These are phyloP conservation scores for Punica granatum DNA, from an alignment of 345 rosid species.

Conservation along the genomic window DNA sequence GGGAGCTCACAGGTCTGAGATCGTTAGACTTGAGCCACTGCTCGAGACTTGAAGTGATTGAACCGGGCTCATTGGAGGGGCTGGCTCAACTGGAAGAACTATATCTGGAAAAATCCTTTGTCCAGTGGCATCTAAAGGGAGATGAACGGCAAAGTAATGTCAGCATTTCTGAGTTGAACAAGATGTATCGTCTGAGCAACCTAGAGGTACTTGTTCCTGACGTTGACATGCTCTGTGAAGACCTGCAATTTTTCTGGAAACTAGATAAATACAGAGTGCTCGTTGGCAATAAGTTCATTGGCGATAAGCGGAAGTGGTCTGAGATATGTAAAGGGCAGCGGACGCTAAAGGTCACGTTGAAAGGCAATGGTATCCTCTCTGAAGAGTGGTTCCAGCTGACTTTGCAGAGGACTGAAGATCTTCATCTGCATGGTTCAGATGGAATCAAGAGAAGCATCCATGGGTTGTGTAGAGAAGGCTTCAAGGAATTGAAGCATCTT, in stretches of 20 bases:
- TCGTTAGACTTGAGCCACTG: background rate
- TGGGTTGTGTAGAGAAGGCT: background rate
- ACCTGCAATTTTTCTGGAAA: background rate
- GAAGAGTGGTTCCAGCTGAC: background rate
- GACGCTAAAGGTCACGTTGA: background rate
- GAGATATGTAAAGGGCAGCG: background rate
- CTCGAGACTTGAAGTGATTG: accelerated
- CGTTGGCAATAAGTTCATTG: too few relatives aligned
- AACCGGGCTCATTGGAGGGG: background rate
- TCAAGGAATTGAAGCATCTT: background rate
- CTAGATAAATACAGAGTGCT: background rate
- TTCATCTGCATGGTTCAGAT: background rate
- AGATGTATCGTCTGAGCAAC: background rate
- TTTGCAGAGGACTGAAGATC: background rate
- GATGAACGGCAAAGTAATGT: background rate
- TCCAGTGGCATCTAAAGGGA: background rate
- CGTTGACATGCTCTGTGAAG: background rate
- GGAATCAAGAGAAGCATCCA: background rate
- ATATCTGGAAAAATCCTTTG: background rate
- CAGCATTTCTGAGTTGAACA: constrained; percentile 4
- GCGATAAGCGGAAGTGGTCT: background rate
- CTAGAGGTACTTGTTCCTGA: background rate
- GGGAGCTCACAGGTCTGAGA: background rate
- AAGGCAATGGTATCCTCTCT: background rate
- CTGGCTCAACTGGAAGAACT: constrained; percentile 1